Evolutionary conservation across 306 rosid genomes (phyloP), one percentile per base, ranked within the genome.

Genomic region (Rosa rugosa): DNA sequence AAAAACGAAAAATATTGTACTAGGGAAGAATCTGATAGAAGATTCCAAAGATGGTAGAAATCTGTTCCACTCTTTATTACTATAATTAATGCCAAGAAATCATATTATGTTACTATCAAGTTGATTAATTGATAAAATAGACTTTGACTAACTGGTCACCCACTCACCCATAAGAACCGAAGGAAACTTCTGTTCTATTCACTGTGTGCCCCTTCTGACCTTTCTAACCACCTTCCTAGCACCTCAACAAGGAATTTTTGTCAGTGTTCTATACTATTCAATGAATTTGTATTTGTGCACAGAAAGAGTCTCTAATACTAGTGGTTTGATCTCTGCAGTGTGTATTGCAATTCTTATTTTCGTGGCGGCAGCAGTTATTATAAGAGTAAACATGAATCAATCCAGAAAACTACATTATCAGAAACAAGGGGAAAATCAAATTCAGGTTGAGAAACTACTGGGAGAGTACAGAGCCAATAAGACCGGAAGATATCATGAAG

Each of bases 321-420:
- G 5, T 41, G 27, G 77, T 57, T 83, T 63, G 17, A 5, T 60
- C 44, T 79, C 69, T 80, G 87, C 88, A 92, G 97, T 80, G 69
- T 74, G 86, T 5, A 31, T 79, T 3, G 54, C 89, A 68, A 68
- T 91, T 14, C 42, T 72, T 50, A 50, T 80, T 47, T 46, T 86
- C 1, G 80, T 53, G 67, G 82, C 75, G 4, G 79, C 83, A 46
- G 41, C 74, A 31, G 40, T 79, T n/a, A 46, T 82, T 60, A 41
- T 65, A 65, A 75, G 82, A 17, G 65, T 72, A 54, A 90, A 75
- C 84, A 74, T 60, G 12, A 22, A 59, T 67, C 22, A 79, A 42
- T 80, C 80, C 1, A 70, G 25, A 50, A 90, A 69, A 59, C 78
- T 53, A 63, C 66, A 59, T 47, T 0, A 4, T 11, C 64, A 65